Percentiles rank a stretch among this genome's conserved stretches.
Conservation (phyloP, 2,329 filamentous ascomycete species). For the Arthroderma sp. region DNA sequence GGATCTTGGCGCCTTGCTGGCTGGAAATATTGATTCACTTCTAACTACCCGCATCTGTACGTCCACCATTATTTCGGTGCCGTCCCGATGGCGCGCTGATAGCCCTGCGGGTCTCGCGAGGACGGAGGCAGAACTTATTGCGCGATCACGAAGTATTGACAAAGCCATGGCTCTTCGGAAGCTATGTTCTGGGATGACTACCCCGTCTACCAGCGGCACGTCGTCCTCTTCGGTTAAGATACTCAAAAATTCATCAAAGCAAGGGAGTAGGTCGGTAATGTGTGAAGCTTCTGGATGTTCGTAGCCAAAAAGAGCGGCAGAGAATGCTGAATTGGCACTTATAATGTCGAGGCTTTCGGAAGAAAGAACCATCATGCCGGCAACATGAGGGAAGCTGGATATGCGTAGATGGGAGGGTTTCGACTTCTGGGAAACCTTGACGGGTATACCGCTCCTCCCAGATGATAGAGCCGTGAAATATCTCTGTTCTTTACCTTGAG, state of each 20-base stretch:
- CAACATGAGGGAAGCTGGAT: slow-evolving; percentile 93
- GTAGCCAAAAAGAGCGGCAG: slow-evolving; percentile 80
- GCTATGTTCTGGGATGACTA: slow-evolving; percentile 90
- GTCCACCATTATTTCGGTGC: slow-evolving; percentile 83
- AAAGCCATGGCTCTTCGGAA: slow-evolving; percentile 82
- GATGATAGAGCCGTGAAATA: slow-evolving; percentile 77
- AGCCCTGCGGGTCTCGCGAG: slow-evolving; percentile 78
- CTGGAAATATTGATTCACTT: slow-evolving; percentile 56
- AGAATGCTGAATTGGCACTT: slow-evolving; percentile 92
- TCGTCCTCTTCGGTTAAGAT: slow-evolving; percentile 79
- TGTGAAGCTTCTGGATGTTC: slow-evolving; percentile 67
- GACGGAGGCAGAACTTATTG: slow-evolving; percentile 60
- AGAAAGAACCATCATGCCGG: slow-evolving; percentile 87
- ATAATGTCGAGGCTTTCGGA: slow-evolving; percentile 64
- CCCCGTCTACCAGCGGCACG: slow-evolving; percentile 73
- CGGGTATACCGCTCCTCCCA: slow-evolving; percentile 67
- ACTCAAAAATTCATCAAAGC: slow-evolving; percentile 70
- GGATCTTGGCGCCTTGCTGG: slow-evolving; percentile 29
- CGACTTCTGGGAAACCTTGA: slow-evolving; percentile 61
- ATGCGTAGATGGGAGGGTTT: slow-evolving; percentile 62
- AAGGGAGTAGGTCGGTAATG: slow-evolving; percentile 69
- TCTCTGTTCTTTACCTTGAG: slow-evolving; percentile 55
- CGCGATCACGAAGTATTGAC: slow-evolving; percentile 69
- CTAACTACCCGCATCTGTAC: slow-evolving; percentile 94
- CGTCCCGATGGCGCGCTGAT: slow-evolving; percentile 75